Conservation (phyloP, 495 filamentous ascomycete species). For the Aspergillus olivimuriae region DNA sequence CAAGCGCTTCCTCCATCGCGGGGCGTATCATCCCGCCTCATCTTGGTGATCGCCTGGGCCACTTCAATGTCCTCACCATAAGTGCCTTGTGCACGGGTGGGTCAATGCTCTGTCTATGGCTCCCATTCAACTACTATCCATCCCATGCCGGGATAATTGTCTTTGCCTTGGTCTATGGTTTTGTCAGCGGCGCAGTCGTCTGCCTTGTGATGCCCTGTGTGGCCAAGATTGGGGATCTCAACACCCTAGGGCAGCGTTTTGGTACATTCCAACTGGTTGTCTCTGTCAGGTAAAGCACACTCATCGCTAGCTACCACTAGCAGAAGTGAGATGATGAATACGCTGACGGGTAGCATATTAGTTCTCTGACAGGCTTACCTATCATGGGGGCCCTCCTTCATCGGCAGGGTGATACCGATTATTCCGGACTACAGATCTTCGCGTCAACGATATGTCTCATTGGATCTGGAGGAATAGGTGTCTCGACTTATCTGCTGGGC, state of each 20-base stretch:
- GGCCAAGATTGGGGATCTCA: slow-evolving; percentile 19
- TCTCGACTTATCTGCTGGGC: not conserved
- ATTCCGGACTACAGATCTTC: slow-evolving; percentile 51
- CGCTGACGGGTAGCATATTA: no score
- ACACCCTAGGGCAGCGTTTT: slow-evolving; percentile 20
- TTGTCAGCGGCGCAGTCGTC: slow-evolving; percentile 29
- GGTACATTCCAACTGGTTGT: slow-evolving; percentile 26
- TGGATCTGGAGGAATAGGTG: no score
- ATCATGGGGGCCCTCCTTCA: slow-evolving; percentile 26
- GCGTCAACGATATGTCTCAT: slow-evolving; percentile 5
- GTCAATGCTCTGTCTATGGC: slow-evolving; percentile 45
- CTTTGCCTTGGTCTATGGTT: slow-evolving; percentile 26
- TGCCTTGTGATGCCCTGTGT: slow-evolving; percentile 30
- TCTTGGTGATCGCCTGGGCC: not conserved
- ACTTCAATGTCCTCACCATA: not conserved
- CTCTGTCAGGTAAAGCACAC: slow-evolving; percentile 17
- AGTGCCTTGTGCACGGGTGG: not conserved
- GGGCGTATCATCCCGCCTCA: slow-evolving; percentile 58
- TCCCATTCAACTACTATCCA: slow-evolving; percentile 36
- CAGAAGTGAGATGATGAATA: no score
- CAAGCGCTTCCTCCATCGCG: slow-evolving; percentile 36
- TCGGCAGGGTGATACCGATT: slow-evolving; percentile 18
- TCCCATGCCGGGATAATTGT: slow-evolving; percentile 25
- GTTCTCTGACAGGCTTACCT: slow-evolving; percentile 24
- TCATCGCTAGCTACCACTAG: not conserved